Evolutionary conservation across 2,329 filamentous ascomycete genomes (phyloP).

Genomic region (Whalleya microplaca): DNA sequence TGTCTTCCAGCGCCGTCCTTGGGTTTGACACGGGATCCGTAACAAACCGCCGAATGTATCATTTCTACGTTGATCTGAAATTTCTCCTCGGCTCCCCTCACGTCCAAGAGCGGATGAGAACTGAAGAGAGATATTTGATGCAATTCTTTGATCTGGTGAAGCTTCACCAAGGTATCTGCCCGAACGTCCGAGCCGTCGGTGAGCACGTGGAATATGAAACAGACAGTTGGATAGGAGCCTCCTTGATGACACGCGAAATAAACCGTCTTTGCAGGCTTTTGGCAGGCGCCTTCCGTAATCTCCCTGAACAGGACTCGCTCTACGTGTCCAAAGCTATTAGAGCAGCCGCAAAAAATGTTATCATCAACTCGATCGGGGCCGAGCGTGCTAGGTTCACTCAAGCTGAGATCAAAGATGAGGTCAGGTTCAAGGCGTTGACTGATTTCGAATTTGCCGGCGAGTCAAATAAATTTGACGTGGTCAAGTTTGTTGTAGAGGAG

Average conservation of each 20-base stretch:
- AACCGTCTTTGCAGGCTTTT: conserved; percentile 90
- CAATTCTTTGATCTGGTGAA: conserved; percentile 97
- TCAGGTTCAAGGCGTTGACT: conserved; percentile 76
- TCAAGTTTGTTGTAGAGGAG: conserved; percentile 86
- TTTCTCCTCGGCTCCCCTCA: conserved; percentile 88
- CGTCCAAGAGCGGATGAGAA: conserved; percentile 82
- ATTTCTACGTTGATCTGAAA: conserved; percentile 94
- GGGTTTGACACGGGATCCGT: conserved; percentile 94
- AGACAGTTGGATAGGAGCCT: conserved; percentile 96
- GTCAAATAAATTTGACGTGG: conserved; percentile 64
- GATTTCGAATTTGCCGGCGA: conserved; percentile 79
- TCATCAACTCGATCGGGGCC: conserved; percentile 86
- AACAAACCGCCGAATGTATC: conserved; percentile 93
- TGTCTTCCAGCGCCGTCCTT: conserved; percentile 82
- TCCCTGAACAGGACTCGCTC: conserved; percentile 64
- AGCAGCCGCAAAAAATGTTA: conserved; percentile 79
- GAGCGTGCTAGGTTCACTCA: conserved; percentile 84
- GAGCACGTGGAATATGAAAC: conserved; percentile 99
- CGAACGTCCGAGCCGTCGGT: conserved; percentile 86
- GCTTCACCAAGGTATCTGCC: conserved; percentile 94
- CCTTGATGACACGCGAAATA: conserved; percentile 90
- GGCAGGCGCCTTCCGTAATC: conserved; percentile 80
- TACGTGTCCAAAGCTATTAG: conserved; percentile 73
- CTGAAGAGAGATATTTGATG: conserved; percentile 83
- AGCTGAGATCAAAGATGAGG: conserved; percentile 84